Base-by-base conservation (phyloP, 768 basidiomycete species). In the Boletus vinaceobasis region DNA sequence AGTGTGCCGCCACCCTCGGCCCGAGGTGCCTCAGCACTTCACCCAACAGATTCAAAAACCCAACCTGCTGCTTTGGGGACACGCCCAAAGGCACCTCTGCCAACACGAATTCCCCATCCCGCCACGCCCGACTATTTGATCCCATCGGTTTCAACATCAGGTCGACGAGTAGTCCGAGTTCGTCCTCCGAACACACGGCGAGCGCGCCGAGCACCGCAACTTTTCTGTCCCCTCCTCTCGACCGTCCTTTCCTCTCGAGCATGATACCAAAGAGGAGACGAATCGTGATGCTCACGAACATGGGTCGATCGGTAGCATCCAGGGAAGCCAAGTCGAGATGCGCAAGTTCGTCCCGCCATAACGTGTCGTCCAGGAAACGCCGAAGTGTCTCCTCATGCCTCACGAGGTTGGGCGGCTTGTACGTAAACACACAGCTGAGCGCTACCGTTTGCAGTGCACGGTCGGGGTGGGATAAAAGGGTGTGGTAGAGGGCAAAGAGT, bases 301-400 rank as follows among this genome's bases (percentile, higher is more conserved):
- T 86, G 2, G 65, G 61, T 32, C 96, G 79, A 60, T 87, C 83
- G 1, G 75, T 70, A 1, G 74, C 64, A 17, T 81, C 77, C 52
- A 86, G 74, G 7, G 81, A 79, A n/a, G 74, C 74, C 11, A 95
- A 73, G 53, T 88, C 79, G 40, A 98, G 79, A 14, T 82, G 77
- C 2, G 85, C 79, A 5, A 98, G 79, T 60, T 89, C 85, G 64
- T 98, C 96, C n/a, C 94, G 76, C 84, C 94, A 97, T 44, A 87
- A 75, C 7, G 85, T 86, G 44, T 93, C 88, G 57, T 98, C 93
- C 32, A 99, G 76, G 11, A 98, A 74, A 8, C 75, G 75, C 10
- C 79, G 76, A 23, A 98, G 71, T 11, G 79, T 78, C n/a, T 88
- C 84, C 58, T 87, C 82, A 8, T 86, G 76, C 11, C 73, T 66